Conservation (phyloP, 2,329 filamentous ascomycete genomes). For the Sporothrix luriei region DNA sequence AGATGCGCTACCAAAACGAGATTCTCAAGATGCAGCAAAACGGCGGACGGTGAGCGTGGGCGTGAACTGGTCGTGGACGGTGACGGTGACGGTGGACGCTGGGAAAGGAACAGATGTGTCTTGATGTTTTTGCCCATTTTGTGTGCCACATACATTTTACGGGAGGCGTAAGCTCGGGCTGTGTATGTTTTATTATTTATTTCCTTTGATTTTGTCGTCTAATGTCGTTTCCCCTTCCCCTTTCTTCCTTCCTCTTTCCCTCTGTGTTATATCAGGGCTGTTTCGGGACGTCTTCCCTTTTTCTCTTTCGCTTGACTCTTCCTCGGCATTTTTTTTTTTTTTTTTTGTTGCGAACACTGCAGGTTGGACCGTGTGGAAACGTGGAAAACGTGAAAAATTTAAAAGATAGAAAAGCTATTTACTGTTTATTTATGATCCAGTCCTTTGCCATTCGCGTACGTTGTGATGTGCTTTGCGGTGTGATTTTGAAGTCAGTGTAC, state of each 20-base stretch:
- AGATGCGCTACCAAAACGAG: slow-evolving; percentile 71
- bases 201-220: background rate
- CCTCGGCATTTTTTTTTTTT: slow-evolving; percentile 1
- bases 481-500: background rate
- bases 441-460: background rate
- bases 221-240: background rate
- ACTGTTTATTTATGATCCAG: background rate
- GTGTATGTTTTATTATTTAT: background rate
- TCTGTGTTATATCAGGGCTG: slow-evolving; percentile 3
- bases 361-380: slow-evolving; percentile 21
- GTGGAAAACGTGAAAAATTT: background rate
- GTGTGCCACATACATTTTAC: no score
- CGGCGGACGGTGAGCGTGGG: slow-evolving; percentile 28
- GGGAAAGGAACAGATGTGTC: background rate
- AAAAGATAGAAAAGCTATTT: slow-evolving; percentile 23
- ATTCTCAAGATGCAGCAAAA: slow-evolving; percentile 62
- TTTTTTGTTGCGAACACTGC: background rate
- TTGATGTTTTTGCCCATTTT: no score
- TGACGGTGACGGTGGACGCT: no score
- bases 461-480: background rate
- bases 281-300: background rate
- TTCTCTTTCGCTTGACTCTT: background rate
- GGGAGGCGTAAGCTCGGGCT: slow-evolving; percentile 6
- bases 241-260: background rate
- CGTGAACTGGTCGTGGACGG: no score